A percentile compares a stretch with the other conserved stretches of the same genome.
Conservation (phyloP, 202 grass and related monocot species). For the Panicum virgatum region DNA sequence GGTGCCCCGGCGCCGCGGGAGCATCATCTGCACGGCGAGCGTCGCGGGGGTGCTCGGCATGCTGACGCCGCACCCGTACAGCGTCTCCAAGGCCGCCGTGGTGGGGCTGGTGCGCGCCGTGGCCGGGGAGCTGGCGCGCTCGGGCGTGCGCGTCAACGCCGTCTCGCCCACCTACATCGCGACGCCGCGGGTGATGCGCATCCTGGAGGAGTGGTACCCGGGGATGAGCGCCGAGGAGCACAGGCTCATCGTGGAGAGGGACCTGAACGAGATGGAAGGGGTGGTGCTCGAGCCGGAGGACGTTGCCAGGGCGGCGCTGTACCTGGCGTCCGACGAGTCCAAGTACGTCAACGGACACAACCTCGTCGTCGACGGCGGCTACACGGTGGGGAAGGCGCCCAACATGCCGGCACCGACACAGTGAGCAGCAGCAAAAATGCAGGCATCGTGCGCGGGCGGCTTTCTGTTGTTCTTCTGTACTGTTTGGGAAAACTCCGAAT, state of each 20-base stretch:
- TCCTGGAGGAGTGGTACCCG: neutral
- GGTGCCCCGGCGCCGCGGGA: slow-evolving; percentile 25
- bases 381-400: slow-evolving; percentile 13
- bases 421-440: no score
- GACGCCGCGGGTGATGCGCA: slow-evolving; percentile 17
- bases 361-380: slow-evolving; percentile 57
- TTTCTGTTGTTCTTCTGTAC: neutral
- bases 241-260: neutral
- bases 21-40: slow-evolving; percentile 59
- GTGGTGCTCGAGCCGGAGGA: slow-evolving; percentile 11
- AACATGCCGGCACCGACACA: neutral
- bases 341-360: slow-evolving; percentile 49
- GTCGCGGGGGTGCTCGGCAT: neutral
- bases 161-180: slow-evolving; percentile 38
- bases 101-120: slow-evolving; percentile 1
- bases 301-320: slow-evolving; percentile 37
- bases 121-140: slow-evolving; percentile 22
- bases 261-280: slow-evolving; percentile 21
- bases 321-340: slow-evolving; percentile 44
- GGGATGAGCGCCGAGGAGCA: neutral
- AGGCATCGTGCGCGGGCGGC: neutral
- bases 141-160: slow-evolving; percentile 50
- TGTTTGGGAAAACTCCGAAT: neutral
- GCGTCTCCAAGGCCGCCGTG: slow-evolving; percentile 23
- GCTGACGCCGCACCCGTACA: neutral